These are phyloP conservation scores for Paulownia fortunei DNA, from an alignment of 257 asterid genomes.

Conservation along the genomic window DNA sequence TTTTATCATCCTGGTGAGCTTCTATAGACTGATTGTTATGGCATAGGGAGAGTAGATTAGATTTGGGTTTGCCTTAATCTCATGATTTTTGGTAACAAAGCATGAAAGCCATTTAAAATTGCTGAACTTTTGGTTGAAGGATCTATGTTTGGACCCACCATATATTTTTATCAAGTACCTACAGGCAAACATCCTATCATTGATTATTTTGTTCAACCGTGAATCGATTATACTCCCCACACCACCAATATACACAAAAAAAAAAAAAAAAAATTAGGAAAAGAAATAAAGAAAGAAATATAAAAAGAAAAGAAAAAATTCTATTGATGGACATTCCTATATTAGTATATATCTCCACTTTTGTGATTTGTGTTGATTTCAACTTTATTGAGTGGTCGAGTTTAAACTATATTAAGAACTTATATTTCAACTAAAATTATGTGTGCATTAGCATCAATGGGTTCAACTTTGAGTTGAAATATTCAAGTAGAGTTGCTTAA, in stretches of 20 bases:
- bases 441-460: too few species aligned
- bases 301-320: background rate
- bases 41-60: background rate
- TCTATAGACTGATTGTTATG: background rate
- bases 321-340: too few species aligned
- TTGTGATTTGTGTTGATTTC: too few species aligned
- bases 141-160: constrained; percentile 23
- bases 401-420: too few species aligned
- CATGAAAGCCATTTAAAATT: background rate
- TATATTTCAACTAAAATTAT: too few species aligned
- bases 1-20: background rate
- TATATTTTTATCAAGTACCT: constrained; percentile 21
- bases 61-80: background rate
- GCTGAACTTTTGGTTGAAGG: background rate
- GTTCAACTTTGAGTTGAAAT: too few species aligned
- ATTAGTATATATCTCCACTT: too few species aligned
- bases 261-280: background rate
- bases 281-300: background rate
- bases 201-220: constrained; percentile 6
- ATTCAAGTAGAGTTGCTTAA: too few species aligned
- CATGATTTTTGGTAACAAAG: background rate
- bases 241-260: background rate
- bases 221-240: background rate
- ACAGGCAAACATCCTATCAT: constrained; percentile 22
- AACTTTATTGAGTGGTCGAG: too few species aligned